These are phyloP conservation scores for Amesomyces nigricolor DNA, from an alignment of 2,329 filamentous ascomycete genomes.

Conservation along the genomic window DNA sequence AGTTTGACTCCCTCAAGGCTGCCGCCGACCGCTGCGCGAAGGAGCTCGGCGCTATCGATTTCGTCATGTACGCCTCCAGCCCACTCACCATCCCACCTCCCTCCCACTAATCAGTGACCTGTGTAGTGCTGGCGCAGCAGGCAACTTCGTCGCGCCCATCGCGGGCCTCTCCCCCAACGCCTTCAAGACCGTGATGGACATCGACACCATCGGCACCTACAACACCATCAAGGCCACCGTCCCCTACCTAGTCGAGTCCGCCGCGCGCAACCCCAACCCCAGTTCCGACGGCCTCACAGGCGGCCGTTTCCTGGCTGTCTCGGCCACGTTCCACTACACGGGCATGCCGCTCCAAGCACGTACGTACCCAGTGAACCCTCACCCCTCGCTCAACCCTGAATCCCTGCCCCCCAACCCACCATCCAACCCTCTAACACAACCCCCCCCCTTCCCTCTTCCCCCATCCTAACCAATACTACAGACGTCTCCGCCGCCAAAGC, in stretches of 20 bases:
- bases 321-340: slow-evolving; percentile 85
- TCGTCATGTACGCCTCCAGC: slow-evolving; percentile 65
- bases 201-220: slow-evolving; percentile 88
- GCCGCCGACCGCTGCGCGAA: slow-evolving; percentile 74
- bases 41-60: slow-evolving; percentile 86
- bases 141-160: slow-evolving; percentile 89
- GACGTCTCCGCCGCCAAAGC: slow-evolving; percentile 89
- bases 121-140: slow-evolving; percentile 78
- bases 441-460: too few species aligned
- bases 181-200: slow-evolving; percentile 93
- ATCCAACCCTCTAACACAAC: too few species aligned
- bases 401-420: too few species aligned
- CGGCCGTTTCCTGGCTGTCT: slow-evolving; percentile 84
- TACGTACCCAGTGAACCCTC: too few species aligned
- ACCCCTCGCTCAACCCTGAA: too few species aligned
- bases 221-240: slow-evolving; percentile 92
- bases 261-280: slow-evolving; percentile 54
- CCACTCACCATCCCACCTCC: not conserved
- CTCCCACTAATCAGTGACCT: not conserved
- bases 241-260: slow-evolving; percentile 73
- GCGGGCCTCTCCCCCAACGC: slow-evolving; percentile 77
- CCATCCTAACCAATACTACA: too few species aligned
- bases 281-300: slow-evolving; percentile 60
- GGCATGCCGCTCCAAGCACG: slow-evolving; percentile 76
- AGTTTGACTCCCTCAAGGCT: slow-evolving; percentile 59